Evolutionary conservation across 805 yeast genomes (phyloP), one percentile per base, ranked within the genome.

Genomic region (Hanseniaspora taiwanica): DNA sequence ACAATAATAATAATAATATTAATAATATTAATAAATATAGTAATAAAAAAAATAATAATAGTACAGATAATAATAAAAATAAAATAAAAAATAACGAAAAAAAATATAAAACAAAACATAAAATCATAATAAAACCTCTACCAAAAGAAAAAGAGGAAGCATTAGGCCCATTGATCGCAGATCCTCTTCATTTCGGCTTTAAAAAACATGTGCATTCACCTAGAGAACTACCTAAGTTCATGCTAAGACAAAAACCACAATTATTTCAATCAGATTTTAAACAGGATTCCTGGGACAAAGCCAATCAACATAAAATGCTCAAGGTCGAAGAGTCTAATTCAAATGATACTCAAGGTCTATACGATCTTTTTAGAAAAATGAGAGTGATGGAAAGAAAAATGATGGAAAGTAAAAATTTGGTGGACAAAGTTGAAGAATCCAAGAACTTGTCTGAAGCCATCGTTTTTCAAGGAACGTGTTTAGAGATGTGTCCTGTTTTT

Each of bases 401-500:
- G 41, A 86, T 87, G 95, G 95, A 86, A 52, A 59, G 64, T 1
- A 61, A 75, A 42, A 93, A 93, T 1, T 62, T 85, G 3, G 96
- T 91, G 3, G 98, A 91, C 57, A 79, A 78, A 35, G 94, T 84
- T 47, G 86, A 85, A 46, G 74, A 73, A 0, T 74, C 85, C 33
- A 85, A 86, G 58, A 77, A 79, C 41, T 65, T 91, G n/a, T 77
- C 74, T 44, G 94, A 89, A 44, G 98, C 97, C 1, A 84, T 91
- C 39, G 58, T 70, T 2, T 91, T 91, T 54, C 73, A 74, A 43
- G 99, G 99, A 3, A 72, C 94, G 1, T 91, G 98, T 58, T 56
- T 65, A 35, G 94, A 85, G 45, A 91, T 89, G 97, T 91, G 98
- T 58, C 97, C 99, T 0, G 73, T 75, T 0, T 89, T 78, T 60